Evolutionary conservation across 345 rosid genomes (phyloP).

Genomic region (Lepidium didymum): DNA sequence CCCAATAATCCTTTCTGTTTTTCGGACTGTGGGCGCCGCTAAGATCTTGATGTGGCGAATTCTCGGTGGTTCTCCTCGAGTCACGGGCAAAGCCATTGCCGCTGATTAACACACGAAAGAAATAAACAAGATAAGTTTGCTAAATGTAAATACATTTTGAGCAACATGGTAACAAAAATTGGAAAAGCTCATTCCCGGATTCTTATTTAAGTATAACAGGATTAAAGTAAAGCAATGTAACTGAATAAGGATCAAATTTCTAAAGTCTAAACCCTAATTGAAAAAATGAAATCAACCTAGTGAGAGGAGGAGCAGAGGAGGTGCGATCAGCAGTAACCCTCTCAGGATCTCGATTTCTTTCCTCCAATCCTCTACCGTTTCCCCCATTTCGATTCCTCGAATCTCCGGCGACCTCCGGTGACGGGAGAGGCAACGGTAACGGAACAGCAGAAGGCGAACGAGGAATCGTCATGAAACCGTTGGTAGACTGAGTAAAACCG

Average conservation of each 20-base stretch:
- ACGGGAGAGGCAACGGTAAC: slow-evolving; percentile 53
- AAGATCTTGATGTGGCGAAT: slow-evolving; percentile 25
- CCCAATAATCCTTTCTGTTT: slow-evolving; percentile 36
- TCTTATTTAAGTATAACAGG: neutral
- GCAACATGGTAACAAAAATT: neutral
- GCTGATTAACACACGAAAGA: slow-evolving; percentile 23
- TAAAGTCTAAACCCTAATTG: neutral
- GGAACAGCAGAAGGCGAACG: slow-evolving; percentile 43
- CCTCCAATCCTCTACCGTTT: slow-evolving; percentile 29
- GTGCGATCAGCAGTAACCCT: slow-evolving; percentile 28
- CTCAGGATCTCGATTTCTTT: slow-evolving; percentile 28
- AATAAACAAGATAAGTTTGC: neutral
- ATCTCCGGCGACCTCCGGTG: slow-evolving; percentile 39
- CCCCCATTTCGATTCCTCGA: slow-evolving; percentile 29
- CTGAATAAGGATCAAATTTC: neutral
- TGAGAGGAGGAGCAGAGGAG: slow-evolving; percentile 30
- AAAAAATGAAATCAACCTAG: slow-evolving; percentile 29
- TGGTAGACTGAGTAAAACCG: slow-evolving; percentile 27
- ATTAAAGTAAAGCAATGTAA: neutral
- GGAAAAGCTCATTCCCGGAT: neutral
- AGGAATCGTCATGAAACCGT: slow-evolving; percentile 14
- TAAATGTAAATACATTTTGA: neutral
- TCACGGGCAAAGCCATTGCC: slow-evolving; percentile 24
- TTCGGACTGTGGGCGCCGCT: slow-evolving; percentile 24
- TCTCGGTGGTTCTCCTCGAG: slow-evolving; percentile 35